These are phyloP conservation scores for Codiaeum variegatum DNA, from an alignment of 441 rosid genomes.

Conservation along the genomic window DNA sequence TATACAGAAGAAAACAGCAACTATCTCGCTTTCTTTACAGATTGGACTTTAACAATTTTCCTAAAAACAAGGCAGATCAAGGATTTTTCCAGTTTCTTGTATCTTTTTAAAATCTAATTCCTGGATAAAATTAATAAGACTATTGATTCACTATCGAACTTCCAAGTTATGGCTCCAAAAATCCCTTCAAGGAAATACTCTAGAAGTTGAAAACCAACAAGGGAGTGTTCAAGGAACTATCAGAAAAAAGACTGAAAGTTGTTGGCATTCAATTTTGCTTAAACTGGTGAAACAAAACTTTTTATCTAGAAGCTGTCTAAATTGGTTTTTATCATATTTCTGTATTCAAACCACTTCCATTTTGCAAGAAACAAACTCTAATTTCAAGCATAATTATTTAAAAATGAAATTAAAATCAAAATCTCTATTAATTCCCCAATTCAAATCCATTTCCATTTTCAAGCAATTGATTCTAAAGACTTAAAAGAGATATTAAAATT, in stretches of 20 bases:
- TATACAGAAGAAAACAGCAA: neutral
- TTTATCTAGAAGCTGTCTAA: neutral
- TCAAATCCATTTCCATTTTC: too few relatives aligned
- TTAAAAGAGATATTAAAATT: neutral
- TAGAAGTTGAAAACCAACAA: neutral
- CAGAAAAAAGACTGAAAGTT: too few relatives aligned
- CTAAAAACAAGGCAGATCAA: neutral
- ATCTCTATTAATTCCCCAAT: too few relatives aligned
- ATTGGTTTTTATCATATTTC: neutral
- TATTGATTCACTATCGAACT: neutral
- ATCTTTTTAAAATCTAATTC: neutral
- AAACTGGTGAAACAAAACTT: neutral
- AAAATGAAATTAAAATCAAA: neutral
- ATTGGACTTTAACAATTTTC: neutral
- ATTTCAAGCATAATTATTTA: neutral
- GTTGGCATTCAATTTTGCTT: too few relatives aligned
- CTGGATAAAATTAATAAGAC: neutral
- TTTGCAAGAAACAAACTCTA: neutral
- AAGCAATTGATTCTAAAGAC: too few relatives aligned
- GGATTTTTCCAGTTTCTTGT: neutral
- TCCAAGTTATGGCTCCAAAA: neutral
- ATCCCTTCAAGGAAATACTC: neutral
- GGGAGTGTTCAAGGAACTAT: too few relatives aligned
- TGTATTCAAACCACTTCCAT: neutral
- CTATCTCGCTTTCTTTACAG: neutral